Base-by-base conservation (phyloP, 2,329 filamentous ascomycete genomes). In the Diaporthe citrichinensis region DNA sequence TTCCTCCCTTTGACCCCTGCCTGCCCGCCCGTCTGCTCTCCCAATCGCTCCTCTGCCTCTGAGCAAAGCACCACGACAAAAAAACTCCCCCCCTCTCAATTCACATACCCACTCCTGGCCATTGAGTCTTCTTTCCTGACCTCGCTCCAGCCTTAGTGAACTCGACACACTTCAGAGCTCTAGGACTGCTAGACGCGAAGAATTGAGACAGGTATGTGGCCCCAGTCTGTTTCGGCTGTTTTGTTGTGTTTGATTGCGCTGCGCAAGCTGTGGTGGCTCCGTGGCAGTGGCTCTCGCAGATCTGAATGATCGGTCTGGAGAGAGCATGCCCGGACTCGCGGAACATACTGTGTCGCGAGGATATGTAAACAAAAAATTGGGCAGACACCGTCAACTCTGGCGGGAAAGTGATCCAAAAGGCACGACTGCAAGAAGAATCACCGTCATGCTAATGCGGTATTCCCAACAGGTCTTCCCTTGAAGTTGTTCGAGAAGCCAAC, bases 11-110 rank as follows among this genome's bases (percentile, higher is more conserved):
- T 71, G 55, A 61, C 68, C 71, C 34, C 28, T 44, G 39, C 36
- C 73, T 73, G 75, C 72, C 75, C 75, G 69, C 69, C 51, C 61
- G 61, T 39, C 71, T 46, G 59, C 61, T 58, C 62, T 76, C 74
- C 31, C 67, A 76, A 46, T 65, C 57, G 61, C 68, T 65, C 69
- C 73, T 75, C 73, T 69, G 65, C 65, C 49, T 69, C 71, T 72
- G 73, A 71, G 41, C 53, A 69, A 59, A 51, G 44, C 71, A 73
- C 65, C 65, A 46, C 67, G 73, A 72, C 75, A 75, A 76, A 76
- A 76, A 76, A 76, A 74, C 72, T 67, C 75, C 75, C 65, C 65
- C 73, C 58, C 73, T 76, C 75, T 74, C 73, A 76, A 62, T 72
- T 68, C 75, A 73, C 73, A 62, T 68, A 67, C 57, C 73, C 69